phyloP scores from a whole-genome alignment of 352 stramenopile genomes.

The Pythium rishiriense region DNA sequence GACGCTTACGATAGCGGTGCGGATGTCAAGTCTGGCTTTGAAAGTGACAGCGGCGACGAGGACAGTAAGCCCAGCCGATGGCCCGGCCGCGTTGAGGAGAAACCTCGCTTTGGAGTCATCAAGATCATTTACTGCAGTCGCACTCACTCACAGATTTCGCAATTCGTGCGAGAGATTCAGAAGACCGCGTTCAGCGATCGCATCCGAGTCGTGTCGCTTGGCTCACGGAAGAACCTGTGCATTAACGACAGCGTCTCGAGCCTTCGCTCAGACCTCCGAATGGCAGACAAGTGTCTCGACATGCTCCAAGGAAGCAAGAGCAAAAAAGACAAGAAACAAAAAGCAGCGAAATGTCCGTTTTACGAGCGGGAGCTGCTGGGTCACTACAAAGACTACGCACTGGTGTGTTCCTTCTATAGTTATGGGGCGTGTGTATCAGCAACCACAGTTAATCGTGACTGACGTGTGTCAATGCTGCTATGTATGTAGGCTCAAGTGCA shows the following conservation, averaged over 20 bases:
- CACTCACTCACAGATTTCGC: conserved; percentile 89
- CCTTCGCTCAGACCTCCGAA: conserved; percentile 70
- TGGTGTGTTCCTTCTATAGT: conserved; percentile 58
- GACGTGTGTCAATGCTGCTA: background rate
- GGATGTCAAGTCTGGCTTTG: conserved; percentile 13
- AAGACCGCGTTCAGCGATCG: conserved; percentile 72
- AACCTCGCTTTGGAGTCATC: conserved; percentile 41
- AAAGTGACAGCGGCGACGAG: conserved; percentile 48
- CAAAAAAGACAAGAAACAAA: conserved; percentile 49
- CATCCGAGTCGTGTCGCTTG: conserved; percentile 79
- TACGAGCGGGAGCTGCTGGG: conserved; percentile 76
- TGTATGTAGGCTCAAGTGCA: conserved; percentile 66
- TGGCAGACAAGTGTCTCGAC: conserved; percentile 85
- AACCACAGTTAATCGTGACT: no score
- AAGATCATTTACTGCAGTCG: conserved; percentile 92
- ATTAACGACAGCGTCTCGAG: conserved; percentile 71
- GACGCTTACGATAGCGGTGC: conserved; percentile 71
- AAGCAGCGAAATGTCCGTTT: conserved; percentile 68
- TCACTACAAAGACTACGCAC: conserved; percentile 76
- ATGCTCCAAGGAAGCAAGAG: conserved; percentile 78
- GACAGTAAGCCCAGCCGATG: conserved; percentile 1
- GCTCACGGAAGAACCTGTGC: conserved; percentile 86
- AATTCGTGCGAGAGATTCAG: conserved; percentile 87
- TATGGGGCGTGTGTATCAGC: no score
- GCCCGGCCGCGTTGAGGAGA: conserved; percentile 20